Conservation (phyloP, 257 asterid genomes). For the Forsythia suspensa region DNA sequence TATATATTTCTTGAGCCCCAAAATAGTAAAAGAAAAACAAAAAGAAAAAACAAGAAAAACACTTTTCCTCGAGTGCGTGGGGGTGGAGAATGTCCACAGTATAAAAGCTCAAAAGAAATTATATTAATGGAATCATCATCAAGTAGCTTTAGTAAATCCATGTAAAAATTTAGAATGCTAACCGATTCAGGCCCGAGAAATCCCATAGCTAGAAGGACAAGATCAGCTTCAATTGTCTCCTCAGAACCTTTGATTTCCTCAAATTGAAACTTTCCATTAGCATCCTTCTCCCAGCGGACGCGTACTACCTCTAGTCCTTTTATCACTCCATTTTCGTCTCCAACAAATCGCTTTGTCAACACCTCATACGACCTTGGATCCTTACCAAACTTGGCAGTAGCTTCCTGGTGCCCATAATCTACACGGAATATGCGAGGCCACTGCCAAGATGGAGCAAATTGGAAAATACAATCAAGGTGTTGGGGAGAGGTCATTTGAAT, state of each 20-base stretch:
- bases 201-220: conserved; percentile 95
- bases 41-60: neutral
- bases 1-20: too few relatives aligned
- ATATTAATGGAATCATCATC: neutral
- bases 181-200: conserved; percentile 99
- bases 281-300: conserved; percentile 94
- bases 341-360: conserved; percentile 83
- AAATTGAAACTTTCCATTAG: conserved; percentile 75
- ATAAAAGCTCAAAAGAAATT: too few relatives aligned
- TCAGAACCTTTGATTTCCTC: conserved; percentile 95
- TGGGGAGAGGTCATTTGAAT: too few relatives aligned
- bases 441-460: conserved; percentile 37
- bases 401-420: conserved; percentile 98
- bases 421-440: conserved; percentile 96
- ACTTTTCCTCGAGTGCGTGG: too few relatives aligned
- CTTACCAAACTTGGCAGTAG: conserved; percentile 83
- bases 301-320: conserved; percentile 81
- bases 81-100: too few relatives aligned
- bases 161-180: conserved; percentile 33
- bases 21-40: neutral
- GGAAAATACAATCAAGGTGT: neutral
- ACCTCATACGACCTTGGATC: conserved; percentile 97
- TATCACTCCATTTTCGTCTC: conserved; percentile 75
- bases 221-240: conserved; percentile 82
- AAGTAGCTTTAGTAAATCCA: neutral